A percentile compares a stretch with the other conserved stretches of the same genome.
Evolutionary conservation across 257 asterid genomes (phyloP).

Genomic region (Schizonepeta tenuifolia): DNA sequence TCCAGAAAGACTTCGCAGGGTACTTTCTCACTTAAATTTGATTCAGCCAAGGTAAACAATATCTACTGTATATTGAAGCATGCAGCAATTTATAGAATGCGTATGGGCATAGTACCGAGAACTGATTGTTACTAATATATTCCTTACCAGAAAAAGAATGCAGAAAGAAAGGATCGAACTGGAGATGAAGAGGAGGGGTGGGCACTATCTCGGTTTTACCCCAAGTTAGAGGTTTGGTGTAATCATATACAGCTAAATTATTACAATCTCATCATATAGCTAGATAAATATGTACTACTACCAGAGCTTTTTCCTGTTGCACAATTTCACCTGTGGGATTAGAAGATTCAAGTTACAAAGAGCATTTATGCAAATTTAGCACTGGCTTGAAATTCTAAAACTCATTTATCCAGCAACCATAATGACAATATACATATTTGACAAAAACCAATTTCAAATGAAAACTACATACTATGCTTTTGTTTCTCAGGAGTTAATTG

Average conservation of each 20-base stretch:
- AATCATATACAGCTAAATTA: constrained; percentile 1
- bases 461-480: not conserved
- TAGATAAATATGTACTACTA: not conserved
- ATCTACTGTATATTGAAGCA: constrained; percentile 13
- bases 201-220: constrained; percentile 89
- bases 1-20: constrained; percentile 66
- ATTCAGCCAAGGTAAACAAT: constrained; percentile 81
- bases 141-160: constrained; percentile 68
- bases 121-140: constrained; percentile 45
- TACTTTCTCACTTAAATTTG: constrained; percentile 87
- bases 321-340: not conserved
- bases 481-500: constrained; percentile 70
- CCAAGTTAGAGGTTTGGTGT: constrained; percentile 80
- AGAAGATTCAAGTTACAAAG: too few relatives aligned
- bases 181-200: constrained; percentile 86
- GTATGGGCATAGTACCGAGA: constrained; percentile 28
- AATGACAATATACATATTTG: not conserved
- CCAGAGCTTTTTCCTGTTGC: not conserved
- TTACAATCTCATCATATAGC: constrained; percentile 10
- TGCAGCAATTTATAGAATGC: not conserved
- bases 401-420: not conserved
- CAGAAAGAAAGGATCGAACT: constrained; percentile 84
- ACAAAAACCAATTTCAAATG: not conserved
- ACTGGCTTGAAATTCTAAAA: too few relatives aligned
- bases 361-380: too few relatives aligned